Base-by-base conservation (phyloP, 2,329 filamentous ascomycete species). In the Cyanodermella asteris region DNA sequence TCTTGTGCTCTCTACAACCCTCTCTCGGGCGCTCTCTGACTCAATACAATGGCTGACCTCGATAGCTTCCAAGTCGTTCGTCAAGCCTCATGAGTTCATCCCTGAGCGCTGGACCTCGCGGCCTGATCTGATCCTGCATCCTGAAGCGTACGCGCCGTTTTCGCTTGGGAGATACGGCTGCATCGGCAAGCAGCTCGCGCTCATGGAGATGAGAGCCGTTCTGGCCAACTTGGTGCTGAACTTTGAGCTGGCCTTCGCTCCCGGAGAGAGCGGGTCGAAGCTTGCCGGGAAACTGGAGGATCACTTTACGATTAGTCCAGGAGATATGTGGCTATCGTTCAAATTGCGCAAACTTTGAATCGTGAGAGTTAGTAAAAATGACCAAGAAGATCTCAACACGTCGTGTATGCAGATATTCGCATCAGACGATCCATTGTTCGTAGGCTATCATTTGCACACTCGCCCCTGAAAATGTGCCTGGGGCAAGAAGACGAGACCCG, bases 131-230 rank as follows among this genome's bases (percentile, higher is more conserved):
- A 29, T 39, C 8, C 33, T 25, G 14, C 17, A 38, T 9, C 28
- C 27, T 11, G n/a, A 16, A 10, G 36, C 32, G 7, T 37, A 29
- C 20, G 30, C 28, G 7, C 34, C 37, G 8, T 38, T 38, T 28
- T 29, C 14, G 13, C 17, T 14, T 31, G 41, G 38, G 3, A 25
- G 30, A 1, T 40, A 41, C 16, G 33, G 28, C 22, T 46, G 43
- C 24, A 35, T 44, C 15, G 44, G 40, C n/a, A 38, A 38, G 18
- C 33, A 34, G 14, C 29, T 47, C 10, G 43, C 43, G 2, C 32
- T 41, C 10, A 36, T 42, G 31, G 34, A 42, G 18, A 30, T 46
- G 13, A 31, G 39, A 12, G 29, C 29, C 10, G 29, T 38, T 1
- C 32, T 31, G 8, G 29, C 35, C 2, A 25, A 29, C 6, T 24